A percentile compares a stretch with the other conserved stretches of the same genome.
phyloP scores from a whole-genome alignment of 257 asterid species.

The Mitragyna speciosa region DNA sequence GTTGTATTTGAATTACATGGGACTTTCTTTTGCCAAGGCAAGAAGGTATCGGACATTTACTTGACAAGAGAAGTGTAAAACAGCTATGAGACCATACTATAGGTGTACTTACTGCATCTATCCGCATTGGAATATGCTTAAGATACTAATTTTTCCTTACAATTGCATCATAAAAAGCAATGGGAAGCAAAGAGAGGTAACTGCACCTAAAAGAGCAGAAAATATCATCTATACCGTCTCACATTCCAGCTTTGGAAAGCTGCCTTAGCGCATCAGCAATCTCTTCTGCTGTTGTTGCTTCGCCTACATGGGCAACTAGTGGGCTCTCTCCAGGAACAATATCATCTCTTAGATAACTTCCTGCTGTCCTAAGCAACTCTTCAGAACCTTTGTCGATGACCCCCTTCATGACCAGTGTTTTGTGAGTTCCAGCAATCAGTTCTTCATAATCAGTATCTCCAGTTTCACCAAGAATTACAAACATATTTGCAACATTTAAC shows the following conservation, averaged over 20 bases:
- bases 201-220: background rate
- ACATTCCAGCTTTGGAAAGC: constrained; percentile 51
- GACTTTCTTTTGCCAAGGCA: background rate
- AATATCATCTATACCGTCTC: constrained; percentile 14
- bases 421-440: constrained; percentile 73
- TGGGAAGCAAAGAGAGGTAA: background rate
- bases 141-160: background rate
- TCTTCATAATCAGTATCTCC: constrained; percentile 90
- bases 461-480: constrained; percentile 78
- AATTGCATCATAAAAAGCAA: background rate
- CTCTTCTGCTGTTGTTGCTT: constrained; percentile 47
- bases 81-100: background rate
- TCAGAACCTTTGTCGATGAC: constrained; percentile 66
- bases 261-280: constrained; percentile 51
- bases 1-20: too few species aligned
- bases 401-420: constrained; percentile 62
- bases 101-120: background rate
- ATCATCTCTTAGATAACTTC: constrained; percentile 75
- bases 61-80: background rate
- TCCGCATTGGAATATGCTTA: background rate
- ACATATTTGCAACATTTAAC: constrained; percentile 72
- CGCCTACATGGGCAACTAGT: constrained; percentile 36
- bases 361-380: constrained; percentile 63
- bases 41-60: background rate
- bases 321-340: constrained; percentile 69